These are phyloP conservation scores for Sclerotinia spermophila DNA, from an alignment of 2,329 filamentous ascomycete species.

Conservation along the genomic window DNA sequence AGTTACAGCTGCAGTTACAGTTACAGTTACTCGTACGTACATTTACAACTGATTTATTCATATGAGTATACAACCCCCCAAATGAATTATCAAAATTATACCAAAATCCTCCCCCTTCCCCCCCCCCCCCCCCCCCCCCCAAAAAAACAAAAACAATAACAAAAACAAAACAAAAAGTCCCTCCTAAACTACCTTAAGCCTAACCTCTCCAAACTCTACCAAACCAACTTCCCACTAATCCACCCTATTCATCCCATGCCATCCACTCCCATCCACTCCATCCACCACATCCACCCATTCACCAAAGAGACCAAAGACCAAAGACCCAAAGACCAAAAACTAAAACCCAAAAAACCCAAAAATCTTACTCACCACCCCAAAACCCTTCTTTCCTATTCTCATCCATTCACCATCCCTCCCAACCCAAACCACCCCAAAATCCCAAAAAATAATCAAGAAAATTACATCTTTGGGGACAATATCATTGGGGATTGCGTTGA, in stretches of 20 bases:
- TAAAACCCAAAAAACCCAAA: not conserved
- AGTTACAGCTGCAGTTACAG: too few species aligned
- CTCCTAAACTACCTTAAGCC: not conserved
- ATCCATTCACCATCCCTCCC: slow-evolving; percentile 15
- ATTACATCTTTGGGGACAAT: slow-evolving; percentile 15
- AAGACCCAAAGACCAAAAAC: not conserved
- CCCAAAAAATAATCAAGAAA: not conserved
- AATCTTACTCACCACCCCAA: not conserved
- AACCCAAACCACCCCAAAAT: not conserved
- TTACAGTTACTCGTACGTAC: too few species aligned
- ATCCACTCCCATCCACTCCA: not conserved
- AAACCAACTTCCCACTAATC: not conserved
- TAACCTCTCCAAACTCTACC: not conserved
- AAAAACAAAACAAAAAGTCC: not conserved
- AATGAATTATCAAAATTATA: not conserved
- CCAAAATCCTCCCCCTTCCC: not conserved
- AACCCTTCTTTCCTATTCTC: slow-evolving; percentile 9
- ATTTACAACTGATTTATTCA: not conserved
- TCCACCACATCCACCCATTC: not conserved
- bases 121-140: not conserved
- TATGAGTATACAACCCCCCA: not conserved
- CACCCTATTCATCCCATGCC: not conserved
- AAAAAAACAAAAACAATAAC: too few species aligned
- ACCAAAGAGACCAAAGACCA: not conserved
- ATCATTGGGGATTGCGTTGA: slow-evolving; percentile 16